phyloP scores from a whole-genome alignment of 2,329 filamentous ascomycete genomes.

The Pezicula carpinea region DNA sequence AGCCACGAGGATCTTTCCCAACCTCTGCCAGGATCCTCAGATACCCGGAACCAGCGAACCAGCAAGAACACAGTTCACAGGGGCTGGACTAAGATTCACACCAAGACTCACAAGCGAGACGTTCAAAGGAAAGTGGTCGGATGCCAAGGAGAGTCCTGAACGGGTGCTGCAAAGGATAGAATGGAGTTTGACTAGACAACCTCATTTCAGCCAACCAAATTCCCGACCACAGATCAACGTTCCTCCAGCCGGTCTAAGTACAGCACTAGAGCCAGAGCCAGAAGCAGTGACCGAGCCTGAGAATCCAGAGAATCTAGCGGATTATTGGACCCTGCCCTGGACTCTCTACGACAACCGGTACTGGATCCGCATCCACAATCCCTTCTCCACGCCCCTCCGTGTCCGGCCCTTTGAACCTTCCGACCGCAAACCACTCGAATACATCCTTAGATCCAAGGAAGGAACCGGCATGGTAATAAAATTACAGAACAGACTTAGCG shows the following conservation, averaged over 20 bases:
- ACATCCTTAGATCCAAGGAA: background rate
- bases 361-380: constrained; percentile 46
- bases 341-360: constrained; percentile 53
- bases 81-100: constrained; percentile 19
- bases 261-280: background rate
- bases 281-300: constrained; percentile 25
- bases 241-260: background rate
- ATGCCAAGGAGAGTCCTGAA: background rate
- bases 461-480: background rate
- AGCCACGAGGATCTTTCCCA: constrained; percentile 36
- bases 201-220: constrained; percentile 1
- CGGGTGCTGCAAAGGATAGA: constrained; percentile 1
- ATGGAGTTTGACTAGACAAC: constrained; percentile 23
- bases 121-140: background rate
- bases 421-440: constrained; percentile 14
- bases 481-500: constrained; percentile 7
- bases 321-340: constrained; percentile 17
- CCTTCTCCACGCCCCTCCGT: background rate
- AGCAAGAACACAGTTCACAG: constrained; percentile 10
- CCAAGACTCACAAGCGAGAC: background rate
- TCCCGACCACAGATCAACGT: background rate
- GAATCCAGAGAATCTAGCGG: constrained; percentile 3
- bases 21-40: constrained; percentile 6
- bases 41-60: background rate
- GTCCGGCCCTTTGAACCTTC: constrained; percentile 15